Conservation (phyloP, 176 grass and related monocot species). For the Eleusine coracana region DNA sequence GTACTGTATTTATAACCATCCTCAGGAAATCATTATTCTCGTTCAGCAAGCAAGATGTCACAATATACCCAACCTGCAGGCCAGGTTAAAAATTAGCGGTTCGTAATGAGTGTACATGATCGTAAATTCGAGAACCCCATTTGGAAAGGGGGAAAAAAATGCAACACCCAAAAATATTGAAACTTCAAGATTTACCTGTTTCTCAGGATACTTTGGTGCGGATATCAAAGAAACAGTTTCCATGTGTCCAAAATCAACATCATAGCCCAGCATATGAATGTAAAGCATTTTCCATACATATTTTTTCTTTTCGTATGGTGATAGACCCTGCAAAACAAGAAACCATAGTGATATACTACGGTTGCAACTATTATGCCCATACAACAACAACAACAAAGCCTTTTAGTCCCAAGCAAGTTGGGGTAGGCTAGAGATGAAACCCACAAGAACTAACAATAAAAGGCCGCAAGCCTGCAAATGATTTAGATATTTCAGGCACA, state of each 20-base stretch:
- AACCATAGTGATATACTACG: conserved; percentile 19
- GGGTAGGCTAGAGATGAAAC: no score
- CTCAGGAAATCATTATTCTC: conserved; percentile 97
- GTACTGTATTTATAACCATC: conserved; percentile 98
- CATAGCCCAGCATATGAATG: conserved; percentile 97
- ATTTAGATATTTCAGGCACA: not conserved
- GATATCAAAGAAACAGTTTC: conserved; percentile 99
- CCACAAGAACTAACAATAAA: no score
- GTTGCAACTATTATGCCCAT: not conserved
- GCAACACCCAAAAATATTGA: conserved; percentile 13
- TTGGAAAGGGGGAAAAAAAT: not conserved
- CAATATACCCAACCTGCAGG: conserved; percentile 94
- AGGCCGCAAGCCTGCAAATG: no score
- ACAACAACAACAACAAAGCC: no score
- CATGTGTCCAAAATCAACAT: conserved; percentile 97
- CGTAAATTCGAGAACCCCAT: not conserved
- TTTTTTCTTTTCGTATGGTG: conserved; percentile 98
- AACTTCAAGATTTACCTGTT: conserved; percentile 71
- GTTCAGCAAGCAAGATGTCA: conserved; percentile 92
- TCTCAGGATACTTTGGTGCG: conserved; percentile 97
- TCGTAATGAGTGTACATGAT: not conserved
- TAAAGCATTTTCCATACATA: conserved; percentile 99
- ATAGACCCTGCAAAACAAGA: conserved; percentile 73
- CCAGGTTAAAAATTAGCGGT: conserved; percentile 37
- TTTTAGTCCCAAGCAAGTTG: no score